Conservation (phyloP, 2,329 filamentous ascomycete genomes). For the Remersonia thermophila region DNA sequence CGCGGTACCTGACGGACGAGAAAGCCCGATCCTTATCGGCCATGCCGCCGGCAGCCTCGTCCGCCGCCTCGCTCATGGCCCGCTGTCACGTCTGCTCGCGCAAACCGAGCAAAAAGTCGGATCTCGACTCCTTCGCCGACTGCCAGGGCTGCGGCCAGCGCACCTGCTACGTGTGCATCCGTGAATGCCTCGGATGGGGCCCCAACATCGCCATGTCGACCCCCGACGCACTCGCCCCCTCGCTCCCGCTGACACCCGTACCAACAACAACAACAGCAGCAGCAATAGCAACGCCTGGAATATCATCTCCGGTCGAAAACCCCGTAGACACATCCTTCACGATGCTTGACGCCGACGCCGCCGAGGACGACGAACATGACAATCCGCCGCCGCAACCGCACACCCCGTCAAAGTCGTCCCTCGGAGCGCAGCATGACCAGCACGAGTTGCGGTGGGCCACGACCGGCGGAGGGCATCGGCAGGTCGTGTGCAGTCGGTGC, state of each 20-base stretch:
- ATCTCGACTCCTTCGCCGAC: constrained; percentile 53
- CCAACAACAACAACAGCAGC: constrained; percentile 5
- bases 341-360: constrained; percentile 37
- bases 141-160: constrained; percentile 50
- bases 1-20: not conserved
- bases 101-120: constrained; percentile 50
- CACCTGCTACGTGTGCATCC: constrained; percentile 57
- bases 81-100: constrained; percentile 55
- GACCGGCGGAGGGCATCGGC: constrained; percentile 31
- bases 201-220: constrained; percentile 2
- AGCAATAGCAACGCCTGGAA: constrained; percentile 23
- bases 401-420: too few relatives aligned
- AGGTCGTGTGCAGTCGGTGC: constrained; percentile 53
- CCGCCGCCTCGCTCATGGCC: constrained; percentile 10
- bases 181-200: constrained; percentile 46
- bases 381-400: not conserved
- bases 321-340: constrained; percentile 27
- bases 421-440: constrained; percentile 3
- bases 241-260: not conserved
- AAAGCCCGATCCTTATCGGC: too few relatives aligned
- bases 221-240: not conserved
- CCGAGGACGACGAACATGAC: constrained; percentile 5
- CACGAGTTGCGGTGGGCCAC: constrained; percentile 23
- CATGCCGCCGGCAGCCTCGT: too few relatives aligned
- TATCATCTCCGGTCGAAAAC: not conserved